Conservation (phyloP, 2,329 filamentous ascomycete genomes). For the Pestalotiopsis sp. region DNA sequence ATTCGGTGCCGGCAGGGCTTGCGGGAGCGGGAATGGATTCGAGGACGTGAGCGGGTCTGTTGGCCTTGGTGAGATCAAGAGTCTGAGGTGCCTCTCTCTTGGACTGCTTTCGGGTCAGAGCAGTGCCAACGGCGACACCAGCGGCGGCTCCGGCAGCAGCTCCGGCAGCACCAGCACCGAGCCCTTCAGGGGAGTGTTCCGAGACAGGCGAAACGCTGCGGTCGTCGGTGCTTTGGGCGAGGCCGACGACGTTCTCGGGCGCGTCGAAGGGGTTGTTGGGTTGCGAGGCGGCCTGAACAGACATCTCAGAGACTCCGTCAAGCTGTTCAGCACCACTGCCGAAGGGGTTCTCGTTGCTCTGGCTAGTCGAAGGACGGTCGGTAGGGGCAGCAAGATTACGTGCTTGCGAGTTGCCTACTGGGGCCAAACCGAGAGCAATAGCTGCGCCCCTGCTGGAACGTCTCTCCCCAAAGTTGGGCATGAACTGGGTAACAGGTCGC, state of each 20-base stretch:
- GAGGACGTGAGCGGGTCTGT: background rate
- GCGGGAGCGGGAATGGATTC: slow-evolving; percentile 31
- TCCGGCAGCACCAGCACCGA: slow-evolving; percentile 25
- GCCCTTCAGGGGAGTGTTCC: slow-evolving; percentile 22
- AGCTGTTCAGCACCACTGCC: slow-evolving; percentile 56
- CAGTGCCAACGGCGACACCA: slow-evolving; percentile 37
- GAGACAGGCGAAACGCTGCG: background rate
- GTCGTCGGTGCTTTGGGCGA: slow-evolving; percentile 34
- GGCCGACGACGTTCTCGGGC: slow-evolving; percentile 38
- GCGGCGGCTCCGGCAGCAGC: slow-evolving; percentile 40
- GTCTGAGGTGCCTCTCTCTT: slow-evolving; percentile 53
- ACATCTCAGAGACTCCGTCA: slow-evolving; percentile 31
- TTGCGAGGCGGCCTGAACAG: slow-evolving; percentile 27
- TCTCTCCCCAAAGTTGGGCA: slow-evolving; percentile 65
- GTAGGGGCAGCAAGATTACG: slow-evolving; percentile 35
- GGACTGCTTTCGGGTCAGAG: slow-evolving; percentile 56
- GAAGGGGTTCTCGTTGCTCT: slow-evolving; percentile 69
- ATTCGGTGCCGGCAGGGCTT: slow-evolving; percentile 66
- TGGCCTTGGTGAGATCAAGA: slow-evolving; percentile 55
- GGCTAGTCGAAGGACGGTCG: slow-evolving; percentile 47
- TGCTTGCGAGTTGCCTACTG: slow-evolving; percentile 25
- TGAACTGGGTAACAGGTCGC: slow-evolving; percentile 81
- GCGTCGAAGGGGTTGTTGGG: slow-evolving; percentile 36
- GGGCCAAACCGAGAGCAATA: slow-evolving; percentile 34
- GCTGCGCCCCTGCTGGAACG: slow-evolving; percentile 50